Evolutionary conservation across 2,329 filamentous ascomycete species (phyloP).

Genomic region (Penicillium sp.): DNA sequence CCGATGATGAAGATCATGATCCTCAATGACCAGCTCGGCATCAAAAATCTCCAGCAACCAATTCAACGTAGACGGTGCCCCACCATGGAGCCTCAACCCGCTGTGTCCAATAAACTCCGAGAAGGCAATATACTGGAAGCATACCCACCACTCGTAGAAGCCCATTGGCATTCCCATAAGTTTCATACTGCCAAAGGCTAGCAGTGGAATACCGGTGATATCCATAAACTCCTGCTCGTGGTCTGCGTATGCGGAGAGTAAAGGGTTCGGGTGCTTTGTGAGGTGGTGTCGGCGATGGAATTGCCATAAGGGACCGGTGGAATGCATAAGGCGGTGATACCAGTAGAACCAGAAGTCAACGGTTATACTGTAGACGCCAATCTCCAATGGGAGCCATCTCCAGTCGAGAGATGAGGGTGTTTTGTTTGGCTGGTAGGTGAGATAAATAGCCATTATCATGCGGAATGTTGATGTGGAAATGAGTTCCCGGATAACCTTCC

Average conservation of each 20-base stretch:
- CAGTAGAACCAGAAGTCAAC: conserved; percentile 33
- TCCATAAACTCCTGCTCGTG: conserved; percentile 51
- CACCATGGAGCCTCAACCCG: conserved; percentile 38
- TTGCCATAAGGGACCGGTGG: conserved; percentile 46
- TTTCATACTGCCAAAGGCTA: conserved; percentile 44
- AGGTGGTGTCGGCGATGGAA: conserved; percentile 53
- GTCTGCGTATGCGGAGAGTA: conserved; percentile 49
- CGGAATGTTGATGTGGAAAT: conserved; percentile 40
- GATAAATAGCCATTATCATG: conserved; percentile 35
- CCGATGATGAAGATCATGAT: conserved; percentile 48
- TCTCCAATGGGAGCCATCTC: conserved; percentile 43
- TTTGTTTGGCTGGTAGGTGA: conserved; percentile 32
- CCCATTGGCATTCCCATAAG: conserved; percentile 47
- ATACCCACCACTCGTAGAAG: conserved; percentile 55
- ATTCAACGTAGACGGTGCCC: conserved; percentile 40
- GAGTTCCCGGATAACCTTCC: conserved; percentile 39
- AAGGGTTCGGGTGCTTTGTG: conserved; percentile 52
- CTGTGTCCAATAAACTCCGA: conserved; percentile 28
- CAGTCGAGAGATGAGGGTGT: conserved; percentile 34
- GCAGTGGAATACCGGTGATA: conserved; percentile 46
- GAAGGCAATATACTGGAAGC: conserved; percentile 51
- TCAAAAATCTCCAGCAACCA: conserved; percentile 41
- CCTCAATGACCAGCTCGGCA: conserved; percentile 49
- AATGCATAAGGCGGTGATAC: conserved; percentile 46
- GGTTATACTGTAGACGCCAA: conserved; percentile 28